Percentiles rank a stretch among this genome's conserved stretches.
Conservation (phyloP, 2,329 filamentous ascomycete genomes). For the Scytalidium lignicola region DNA sequence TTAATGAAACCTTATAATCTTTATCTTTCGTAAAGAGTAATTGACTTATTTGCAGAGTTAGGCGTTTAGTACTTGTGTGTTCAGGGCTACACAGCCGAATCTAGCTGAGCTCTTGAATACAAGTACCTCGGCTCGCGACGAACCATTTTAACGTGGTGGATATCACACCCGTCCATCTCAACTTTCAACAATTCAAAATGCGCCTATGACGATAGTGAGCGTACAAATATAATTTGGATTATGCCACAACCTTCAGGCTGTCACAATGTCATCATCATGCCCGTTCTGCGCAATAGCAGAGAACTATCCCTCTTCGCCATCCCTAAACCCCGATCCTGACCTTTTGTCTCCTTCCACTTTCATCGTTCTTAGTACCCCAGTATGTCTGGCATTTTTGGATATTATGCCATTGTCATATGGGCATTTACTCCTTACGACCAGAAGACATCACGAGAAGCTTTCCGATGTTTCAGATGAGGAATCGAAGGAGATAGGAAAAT, state of each 20-base stretch:
- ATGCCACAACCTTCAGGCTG: conserved; percentile 2
- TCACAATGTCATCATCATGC: conserved; percentile 32
- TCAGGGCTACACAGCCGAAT: too few relatives aligned
- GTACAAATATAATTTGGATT: not conserved
- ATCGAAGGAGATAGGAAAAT: conserved; percentile 60
- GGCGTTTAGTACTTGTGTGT: too few relatives aligned
- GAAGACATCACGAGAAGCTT: conserved; percentile 72
- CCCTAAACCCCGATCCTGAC: conserved; percentile 26
- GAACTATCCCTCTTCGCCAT: conserved; percentile 36
- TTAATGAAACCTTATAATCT: too few relatives aligned
- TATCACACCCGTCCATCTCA: too few relatives aligned
- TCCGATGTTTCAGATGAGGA: conserved; percentile 62
- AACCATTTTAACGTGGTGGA: too few relatives aligned
- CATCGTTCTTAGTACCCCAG: conserved; percentile 71
- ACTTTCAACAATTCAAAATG: not conserved
- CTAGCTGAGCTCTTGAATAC: too few relatives aligned
- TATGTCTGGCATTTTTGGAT: conserved; percentile 84
- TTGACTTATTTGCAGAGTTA: too few relatives aligned
- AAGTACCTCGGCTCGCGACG: too few relatives aligned
- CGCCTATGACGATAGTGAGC: not conserved
- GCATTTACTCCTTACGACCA: conserved; percentile 77
- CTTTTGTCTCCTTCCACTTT: conserved; percentile 40
- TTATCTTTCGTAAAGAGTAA: too few relatives aligned
- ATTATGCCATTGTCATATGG: conserved; percentile 82
- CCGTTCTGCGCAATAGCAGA: conserved; percentile 59